Evolutionary conservation across 2,329 filamentous ascomycete species (phyloP).

Genomic region (Fusarium ambrosium): DNA sequence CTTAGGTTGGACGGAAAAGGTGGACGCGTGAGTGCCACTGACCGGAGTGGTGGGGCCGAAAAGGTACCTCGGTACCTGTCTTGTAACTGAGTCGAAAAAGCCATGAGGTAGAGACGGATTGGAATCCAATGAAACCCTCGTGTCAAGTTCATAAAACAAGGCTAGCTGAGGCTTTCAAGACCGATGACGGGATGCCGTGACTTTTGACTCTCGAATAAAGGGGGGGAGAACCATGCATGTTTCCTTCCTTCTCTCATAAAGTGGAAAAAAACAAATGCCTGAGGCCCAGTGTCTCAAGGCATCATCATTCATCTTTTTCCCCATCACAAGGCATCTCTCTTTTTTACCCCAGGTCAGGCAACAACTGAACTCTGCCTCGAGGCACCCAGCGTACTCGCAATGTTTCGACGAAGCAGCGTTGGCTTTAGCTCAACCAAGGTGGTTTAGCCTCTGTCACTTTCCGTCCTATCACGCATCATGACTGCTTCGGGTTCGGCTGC

Average conservation of each 20-base stretch:
- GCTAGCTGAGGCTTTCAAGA: slow-evolving; percentile 14
- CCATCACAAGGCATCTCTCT: not conserved
- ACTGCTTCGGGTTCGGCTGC: slow-evolving; percentile 23
- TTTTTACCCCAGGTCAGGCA: slow-evolving; percentile 21
- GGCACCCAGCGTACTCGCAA: slow-evolving; percentile 8
- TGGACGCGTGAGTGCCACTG: slow-evolving; percentile 19
- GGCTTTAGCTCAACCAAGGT: slow-evolving; percentile 12
- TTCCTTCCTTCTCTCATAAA: not conserved
- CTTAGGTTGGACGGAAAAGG: slow-evolving; percentile 12
- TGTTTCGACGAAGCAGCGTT: not conserved
- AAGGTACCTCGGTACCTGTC: slow-evolving; percentile 21
- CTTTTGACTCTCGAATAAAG: slow-evolving; percentile 11
- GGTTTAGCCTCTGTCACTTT: slow-evolving; percentile 7
- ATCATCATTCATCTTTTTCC: not conserved
- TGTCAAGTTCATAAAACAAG: slow-evolving; percentile 11
- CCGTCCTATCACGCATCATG: slow-evolving; percentile 17
- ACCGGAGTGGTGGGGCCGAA: slow-evolving; percentile 27
- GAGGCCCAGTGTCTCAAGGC: slow-evolving; percentile 5
- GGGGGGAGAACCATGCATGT: not conserved
- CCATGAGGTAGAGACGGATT: not conserved
- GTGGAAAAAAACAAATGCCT: slow-evolving; percentile 6
- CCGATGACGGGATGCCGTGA: slow-evolving; percentile 13
- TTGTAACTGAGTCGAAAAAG: not conserved
- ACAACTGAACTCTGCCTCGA: slow-evolving; percentile 20
- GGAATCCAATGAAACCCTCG: slow-evolving; percentile 6